A percentile compares a stretch with the other conserved stretches of the same genome.
phyloP scores from a whole-genome alignment of 768 basidiomycete genomes.

The Termitomyces sp. region DNA sequence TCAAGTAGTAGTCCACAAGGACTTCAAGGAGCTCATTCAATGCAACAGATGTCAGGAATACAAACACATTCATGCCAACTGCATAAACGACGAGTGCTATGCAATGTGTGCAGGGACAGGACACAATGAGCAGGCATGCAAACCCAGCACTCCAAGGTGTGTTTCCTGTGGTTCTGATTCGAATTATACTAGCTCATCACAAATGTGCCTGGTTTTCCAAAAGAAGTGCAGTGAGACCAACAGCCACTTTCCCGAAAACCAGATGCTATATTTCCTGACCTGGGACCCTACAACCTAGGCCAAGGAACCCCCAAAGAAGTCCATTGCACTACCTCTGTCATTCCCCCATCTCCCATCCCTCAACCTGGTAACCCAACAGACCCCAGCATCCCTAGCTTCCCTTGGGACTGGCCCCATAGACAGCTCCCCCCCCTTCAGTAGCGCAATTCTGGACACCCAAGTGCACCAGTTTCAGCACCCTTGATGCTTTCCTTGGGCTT shows the following conservation, averaged over 20 bases:
- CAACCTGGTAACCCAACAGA: not conserved
- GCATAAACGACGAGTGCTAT: not conserved
- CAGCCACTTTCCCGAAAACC: not conserved
- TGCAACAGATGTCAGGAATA: not conserved
- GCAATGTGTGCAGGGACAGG: not conserved
- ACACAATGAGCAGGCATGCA: not conserved
- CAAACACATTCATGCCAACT: not conserved
- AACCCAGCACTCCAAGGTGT: not conserved
- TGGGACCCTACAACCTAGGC: not conserved
- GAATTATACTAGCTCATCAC: not conserved
- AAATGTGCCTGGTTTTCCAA: not conserved
- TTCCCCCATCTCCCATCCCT: not conserved
- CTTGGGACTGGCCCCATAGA: not conserved
- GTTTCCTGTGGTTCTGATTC: not conserved
- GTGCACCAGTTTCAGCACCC: no score
- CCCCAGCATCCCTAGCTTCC: not conserved
- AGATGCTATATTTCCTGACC: not conserved
- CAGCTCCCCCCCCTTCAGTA: no score
- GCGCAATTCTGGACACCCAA: not conserved
- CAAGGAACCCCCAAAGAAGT: not conserved
- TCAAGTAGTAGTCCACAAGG: no score
- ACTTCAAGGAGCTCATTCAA: not conserved
- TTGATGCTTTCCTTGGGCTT: not conserved
- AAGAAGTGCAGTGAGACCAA: not conserved
- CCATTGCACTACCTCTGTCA: not conserved